phyloP scores from a whole-genome alignment of 306 rosid species.

The Betula pendula region DNA sequence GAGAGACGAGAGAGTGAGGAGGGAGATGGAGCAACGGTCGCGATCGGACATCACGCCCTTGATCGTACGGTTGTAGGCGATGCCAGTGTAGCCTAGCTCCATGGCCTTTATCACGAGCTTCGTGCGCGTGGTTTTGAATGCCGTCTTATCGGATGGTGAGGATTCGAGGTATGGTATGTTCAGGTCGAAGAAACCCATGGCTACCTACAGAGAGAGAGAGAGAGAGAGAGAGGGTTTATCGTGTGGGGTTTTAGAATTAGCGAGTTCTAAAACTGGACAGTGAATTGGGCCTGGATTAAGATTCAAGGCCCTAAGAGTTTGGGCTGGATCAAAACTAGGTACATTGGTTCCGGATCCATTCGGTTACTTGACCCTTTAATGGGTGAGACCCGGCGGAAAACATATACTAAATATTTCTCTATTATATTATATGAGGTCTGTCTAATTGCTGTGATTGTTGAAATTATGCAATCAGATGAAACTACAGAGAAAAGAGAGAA shows the following conservation, averaged over 20 bases:
- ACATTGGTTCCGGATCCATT: too few relatives aligned
- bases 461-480: too few relatives aligned
- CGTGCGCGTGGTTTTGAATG: constrained; percentile 44
- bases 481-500: too few relatives aligned
- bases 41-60: constrained; percentile 84
- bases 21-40: constrained; percentile 73
- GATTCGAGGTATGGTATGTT: constrained; percentile 58
- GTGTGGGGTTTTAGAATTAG: constrained; percentile 18
- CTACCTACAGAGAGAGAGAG: background rate
- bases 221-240: background rate
- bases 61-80: constrained; percentile 81
- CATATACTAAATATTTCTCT: too few relatives aligned
- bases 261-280: too few relatives aligned
- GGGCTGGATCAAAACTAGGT: too few relatives aligned
- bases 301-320: too few relatives aligned
- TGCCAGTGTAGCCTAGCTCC: constrained; percentile 86
- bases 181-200: constrained; percentile 88
- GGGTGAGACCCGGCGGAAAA: too few relatives aligned
- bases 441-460: too few relatives aligned
- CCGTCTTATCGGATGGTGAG: constrained; percentile 34
- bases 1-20: constrained; percentile 59
- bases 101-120: constrained; percentile 64
- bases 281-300: too few relatives aligned
- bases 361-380: too few relatives aligned
- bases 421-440: too few relatives aligned